Percentiles rank a stretch among this genome's conserved stretches.
Conservation (phyloP, 371 early-diverging fungal species). For the Mucor racemosus region DNA sequence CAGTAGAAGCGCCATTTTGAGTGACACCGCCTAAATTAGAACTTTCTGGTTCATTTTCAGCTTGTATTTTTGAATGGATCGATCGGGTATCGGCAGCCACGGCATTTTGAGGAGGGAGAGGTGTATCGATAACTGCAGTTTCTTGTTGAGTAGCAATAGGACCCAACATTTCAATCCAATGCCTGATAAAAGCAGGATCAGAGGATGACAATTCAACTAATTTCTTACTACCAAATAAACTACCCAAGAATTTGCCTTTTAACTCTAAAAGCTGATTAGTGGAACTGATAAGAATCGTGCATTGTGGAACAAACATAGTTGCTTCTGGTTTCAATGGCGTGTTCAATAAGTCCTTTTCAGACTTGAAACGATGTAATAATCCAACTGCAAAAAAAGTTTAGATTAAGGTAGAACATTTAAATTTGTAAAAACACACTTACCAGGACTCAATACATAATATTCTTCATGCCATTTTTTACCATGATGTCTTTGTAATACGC, state of each 20-base stretch:
- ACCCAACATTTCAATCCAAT: constrained; percentile 14
- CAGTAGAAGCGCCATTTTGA: neutral
- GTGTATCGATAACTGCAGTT: neutral
- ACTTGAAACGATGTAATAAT: constrained; percentile 21
- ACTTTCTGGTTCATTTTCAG: constrained; percentile 11
- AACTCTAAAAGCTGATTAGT: constrained; percentile 15
- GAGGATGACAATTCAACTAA: constrained; percentile 16
- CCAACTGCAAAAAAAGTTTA: constrained; percentile 15
- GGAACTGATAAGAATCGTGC: constrained; percentile 9
- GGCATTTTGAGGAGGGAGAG: neutral
- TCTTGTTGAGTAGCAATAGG: constrained; percentile 21
- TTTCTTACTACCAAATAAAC: constrained; percentile 21
- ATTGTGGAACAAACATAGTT: constrained; percentile 26
- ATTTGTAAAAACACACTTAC: constrained; percentile 2
- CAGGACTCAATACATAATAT: constrained; percentile 29
- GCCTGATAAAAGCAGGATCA: neutral
- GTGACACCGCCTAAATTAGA: constrained; percentile 1
- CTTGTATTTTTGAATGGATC: constrained; percentile 16
- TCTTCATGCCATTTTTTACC: constrained; percentile 24
- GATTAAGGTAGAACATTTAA: too few species aligned
- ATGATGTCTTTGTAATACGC: constrained; percentile 17
- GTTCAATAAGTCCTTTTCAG: constrained; percentile 12
- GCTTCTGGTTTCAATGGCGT: constrained; percentile 20
- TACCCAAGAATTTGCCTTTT: constrained; percentile 16
- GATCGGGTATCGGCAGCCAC: constrained; percentile 6